phyloP scores from a whole-genome alignment of 257 asterid genomes.

The Jacaranda copaia region DNA sequence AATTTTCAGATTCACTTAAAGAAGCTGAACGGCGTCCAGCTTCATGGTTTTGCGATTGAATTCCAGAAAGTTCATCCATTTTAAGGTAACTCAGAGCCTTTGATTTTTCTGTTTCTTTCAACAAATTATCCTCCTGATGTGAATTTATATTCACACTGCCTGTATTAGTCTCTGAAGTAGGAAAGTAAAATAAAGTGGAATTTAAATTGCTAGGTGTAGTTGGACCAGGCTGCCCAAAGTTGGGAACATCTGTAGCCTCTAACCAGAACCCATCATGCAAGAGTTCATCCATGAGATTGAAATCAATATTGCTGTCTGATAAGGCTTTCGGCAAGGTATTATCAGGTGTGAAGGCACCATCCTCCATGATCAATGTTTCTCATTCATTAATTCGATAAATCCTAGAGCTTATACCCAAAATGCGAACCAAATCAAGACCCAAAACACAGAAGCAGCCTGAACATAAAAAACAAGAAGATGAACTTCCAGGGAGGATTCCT shows the following conservation, averaged over 20 bases:
- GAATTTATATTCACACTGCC: conserved; percentile 29
- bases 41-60: conserved; percentile 34
- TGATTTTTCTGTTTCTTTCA: conserved; percentile 38
- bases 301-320: conserved; percentile 50
- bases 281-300: conserved; percentile 62
- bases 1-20: conserved; percentile 21
- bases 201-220: conserved; percentile 30
- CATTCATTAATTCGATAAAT: conserved; percentile 38
- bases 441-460: conserved; percentile 54
- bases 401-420: conserved; percentile 6
- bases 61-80: conserved; percentile 45
- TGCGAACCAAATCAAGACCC: conserved; percentile 49
- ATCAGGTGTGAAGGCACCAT: conserved; percentile 47
- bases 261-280: conserved; percentile 74
- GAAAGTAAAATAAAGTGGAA: conserved; percentile 37
- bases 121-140: conserved; percentile 32
- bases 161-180: conserved; percentile 37
- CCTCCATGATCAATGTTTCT: conserved; percentile 53
- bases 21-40: conserved; percentile 26
- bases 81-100: conserved; percentile 31
- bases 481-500: conserved; percentile 55
- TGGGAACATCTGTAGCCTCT: conserved; percentile 60
- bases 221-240: conserved; percentile 46
- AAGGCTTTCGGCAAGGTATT: conserved; percentile 38
- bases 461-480: conserved; percentile 56